Percentiles rank a stretch among this genome's conserved stretches.
Conservation (phyloP, 1,139 yeast species). For the Candida mesenterica region DNA sequence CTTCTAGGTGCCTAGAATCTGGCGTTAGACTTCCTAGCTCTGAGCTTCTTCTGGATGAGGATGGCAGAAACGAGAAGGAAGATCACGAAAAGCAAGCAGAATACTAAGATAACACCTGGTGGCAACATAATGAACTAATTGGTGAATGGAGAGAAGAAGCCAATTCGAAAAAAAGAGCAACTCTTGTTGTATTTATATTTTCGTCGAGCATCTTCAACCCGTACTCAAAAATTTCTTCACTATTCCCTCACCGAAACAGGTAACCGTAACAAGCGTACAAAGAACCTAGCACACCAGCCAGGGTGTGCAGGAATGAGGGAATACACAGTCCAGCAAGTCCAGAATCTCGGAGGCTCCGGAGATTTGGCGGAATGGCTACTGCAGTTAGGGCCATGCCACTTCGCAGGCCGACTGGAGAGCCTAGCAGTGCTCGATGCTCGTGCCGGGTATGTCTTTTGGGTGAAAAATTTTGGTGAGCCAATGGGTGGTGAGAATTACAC, state of each 20-base stretch:
- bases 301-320: too few species aligned
- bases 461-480: too few species aligned
- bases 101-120: conserved; percentile 52
- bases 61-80: conserved; percentile 36
- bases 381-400: too few species aligned
- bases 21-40: conserved; percentile 46
- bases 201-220: not conserved
- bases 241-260: conserved; percentile 6
- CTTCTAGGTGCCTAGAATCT: conserved; percentile 35
- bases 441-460: too few species aligned
- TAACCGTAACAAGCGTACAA: conserved; percentile 3
- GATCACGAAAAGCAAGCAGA: conserved; percentile 46
- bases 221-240: not conserved
- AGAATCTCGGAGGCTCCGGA: too few species aligned
- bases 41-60: conserved; percentile 36
- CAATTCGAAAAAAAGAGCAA: conserved; percentile 4
- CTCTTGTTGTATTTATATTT: conserved; percentile 9
- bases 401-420: too few species aligned
- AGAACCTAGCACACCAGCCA: too few species aligned
- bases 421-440: too few species aligned
- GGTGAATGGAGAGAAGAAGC: conserved; percentile 8
- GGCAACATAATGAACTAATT: conserved; percentile 38
- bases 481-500: too few species aligned
- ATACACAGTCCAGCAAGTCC: too few species aligned
- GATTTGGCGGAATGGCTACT: too few species aligned